Evolutionary conservation across 202 grass and related monocot genomes (phyloP), one percentile per base, ranked within the genome.

Genomic region (Panicum virgatum): DNA sequence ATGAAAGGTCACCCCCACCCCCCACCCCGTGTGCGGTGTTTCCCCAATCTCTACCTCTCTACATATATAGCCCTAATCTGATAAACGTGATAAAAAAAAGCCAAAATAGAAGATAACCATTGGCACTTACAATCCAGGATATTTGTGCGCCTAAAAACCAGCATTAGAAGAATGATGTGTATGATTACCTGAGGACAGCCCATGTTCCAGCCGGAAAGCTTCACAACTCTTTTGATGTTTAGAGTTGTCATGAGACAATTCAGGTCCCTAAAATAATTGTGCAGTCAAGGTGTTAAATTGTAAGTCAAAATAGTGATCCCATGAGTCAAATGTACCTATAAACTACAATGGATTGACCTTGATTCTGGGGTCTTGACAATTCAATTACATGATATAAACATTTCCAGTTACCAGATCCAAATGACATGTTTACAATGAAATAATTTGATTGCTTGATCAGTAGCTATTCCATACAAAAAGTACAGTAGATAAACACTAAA

Each of bases 161-260:
- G 13, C 26, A 18, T 0, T 13, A 67, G 79, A 82, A 42, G 52
- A 78, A 65, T 46, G 23, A 37, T 59, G 29, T 18, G 37, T 71
- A 78, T 60, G 77, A 45, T 86, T 87, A 97, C 94, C 94, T 86
- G 85, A 69, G 64, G 77, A 82, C 25, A 94, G 27, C 52, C 83
- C 83, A 90, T 94, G 78, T 69, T 92, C 39, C 67, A 80, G 54
- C 54, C 81, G 82, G 87, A 97, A 97, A 88, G 80, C 68, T 79
- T 92, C 91, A 80, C 69, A 81, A 81, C 82, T 85, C 72, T 20
- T 78, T 78, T 90, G 85, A 87, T 84, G 76, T 66, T 77, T 84
- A 72, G 47, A 85, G 47, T 83, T 88, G 58, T 86, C 87, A 83
- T 77, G 82, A 53, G 81, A 84, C 66, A 80, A 54, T 74, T 27